Evolutionary conservation across 1,284 basidiomycete genomes (phyloP).

Genomic region (Chondrostereum purpureum): DNA sequence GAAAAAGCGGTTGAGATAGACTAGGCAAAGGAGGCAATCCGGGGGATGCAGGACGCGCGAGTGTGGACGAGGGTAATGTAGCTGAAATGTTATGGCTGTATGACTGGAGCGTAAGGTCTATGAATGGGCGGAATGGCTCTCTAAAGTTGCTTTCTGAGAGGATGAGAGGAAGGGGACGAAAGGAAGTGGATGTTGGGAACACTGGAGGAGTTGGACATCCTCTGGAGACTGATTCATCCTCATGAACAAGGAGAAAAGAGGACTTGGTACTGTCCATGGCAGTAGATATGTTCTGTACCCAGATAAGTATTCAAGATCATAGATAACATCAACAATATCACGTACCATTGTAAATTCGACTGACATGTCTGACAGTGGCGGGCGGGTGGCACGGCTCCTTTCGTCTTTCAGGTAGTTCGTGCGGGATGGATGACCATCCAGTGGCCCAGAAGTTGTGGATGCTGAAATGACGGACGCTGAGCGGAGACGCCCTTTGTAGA

Average conservation of each 20-base stretch:
- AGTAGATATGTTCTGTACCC: not conserved
- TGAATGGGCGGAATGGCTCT: constrained; percentile 5
- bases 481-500: too few species aligned
- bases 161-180: constrained; percentile 11
- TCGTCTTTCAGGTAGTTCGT: too few species aligned
- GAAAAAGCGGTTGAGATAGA: constrained; percentile 13
- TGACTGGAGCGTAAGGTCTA: constrained; percentile 14
- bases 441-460: too few species aligned
- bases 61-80: not conserved
- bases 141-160: constrained; percentile 6
- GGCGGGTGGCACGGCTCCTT: not conserved
- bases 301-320: not conserved
- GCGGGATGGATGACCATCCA: too few species aligned
- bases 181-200: constrained; percentile 1
- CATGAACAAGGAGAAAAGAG: not conserved
- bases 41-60: not conserved
- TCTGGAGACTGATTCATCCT: too few species aligned
- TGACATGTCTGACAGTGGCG: not conserved
- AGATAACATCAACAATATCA: not conserved
- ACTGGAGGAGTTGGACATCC: too few species aligned
- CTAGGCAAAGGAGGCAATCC: constrained; percentile 12
- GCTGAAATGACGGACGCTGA: too few species aligned
- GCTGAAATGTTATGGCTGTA: constrained; percentile 8
- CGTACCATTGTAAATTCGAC: not conserved
- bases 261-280: not conserved